phyloP scores from a whole-genome alignment of 2,329 filamentous ascomycete genomes.

The Atkinsonella texensis region DNA sequence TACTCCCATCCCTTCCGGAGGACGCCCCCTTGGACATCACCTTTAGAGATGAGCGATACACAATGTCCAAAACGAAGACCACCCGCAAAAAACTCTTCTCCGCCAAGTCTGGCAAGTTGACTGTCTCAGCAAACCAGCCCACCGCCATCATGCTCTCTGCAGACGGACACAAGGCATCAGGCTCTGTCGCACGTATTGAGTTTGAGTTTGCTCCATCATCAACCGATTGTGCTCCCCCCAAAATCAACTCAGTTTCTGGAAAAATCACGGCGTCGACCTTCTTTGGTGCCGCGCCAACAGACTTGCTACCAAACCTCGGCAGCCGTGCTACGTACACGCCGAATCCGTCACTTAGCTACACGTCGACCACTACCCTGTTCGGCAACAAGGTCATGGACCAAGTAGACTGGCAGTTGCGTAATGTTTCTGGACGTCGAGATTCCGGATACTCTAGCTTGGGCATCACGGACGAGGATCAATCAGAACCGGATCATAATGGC shows the following conservation, averaged over 20 bases:
- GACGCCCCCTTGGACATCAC: constrained; percentile 40
- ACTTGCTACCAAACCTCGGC: constrained; percentile 37
- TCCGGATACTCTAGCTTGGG: constrained; percentile 41
- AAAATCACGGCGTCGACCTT: constrained; percentile 42
- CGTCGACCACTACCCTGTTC: constrained; percentile 30
- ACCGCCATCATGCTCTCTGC: constrained; percentile 36
- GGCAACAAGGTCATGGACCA: constrained; percentile 22
- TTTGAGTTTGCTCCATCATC: constrained; percentile 35
- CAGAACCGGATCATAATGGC: constrained; percentile 21
- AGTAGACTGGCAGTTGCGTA: constrained; percentile 30
- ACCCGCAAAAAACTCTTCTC: constrained; percentile 41
- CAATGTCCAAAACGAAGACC: constrained; percentile 37
- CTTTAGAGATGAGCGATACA: constrained; percentile 35
- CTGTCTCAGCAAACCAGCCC: constrained; percentile 33
- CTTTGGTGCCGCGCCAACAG: constrained; percentile 35
- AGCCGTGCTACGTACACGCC: constrained; percentile 27
- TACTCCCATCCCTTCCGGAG: constrained; percentile 38
- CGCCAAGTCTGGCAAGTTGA: constrained; percentile 37
- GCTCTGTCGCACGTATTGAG: constrained; percentile 31
- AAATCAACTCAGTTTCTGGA: constrained; percentile 33
- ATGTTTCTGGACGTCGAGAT: constrained; percentile 29
- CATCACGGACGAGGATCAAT: constrained; percentile 19
- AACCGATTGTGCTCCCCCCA: constrained; percentile 32
- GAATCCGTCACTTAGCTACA: constrained; percentile 34
- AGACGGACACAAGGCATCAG: constrained; percentile 32